Evolutionary conservation across 148 eudicot genomes (phyloP).

Genomic region (Rhododendron ovatum): DNA sequence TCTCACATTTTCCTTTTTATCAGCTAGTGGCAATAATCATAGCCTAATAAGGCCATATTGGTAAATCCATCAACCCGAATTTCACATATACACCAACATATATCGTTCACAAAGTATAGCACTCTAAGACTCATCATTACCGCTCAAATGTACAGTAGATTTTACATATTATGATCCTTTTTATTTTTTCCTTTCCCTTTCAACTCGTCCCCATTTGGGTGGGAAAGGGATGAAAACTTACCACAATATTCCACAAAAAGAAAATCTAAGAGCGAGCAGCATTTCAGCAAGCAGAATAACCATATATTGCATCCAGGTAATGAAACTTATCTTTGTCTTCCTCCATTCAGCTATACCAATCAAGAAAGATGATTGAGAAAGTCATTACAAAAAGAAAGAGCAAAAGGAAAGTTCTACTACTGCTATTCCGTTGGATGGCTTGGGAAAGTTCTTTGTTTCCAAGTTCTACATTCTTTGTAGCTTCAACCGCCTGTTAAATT

Average conservation of each 20-base stretch:
- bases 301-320: background rate
- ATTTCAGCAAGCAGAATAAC: background rate
- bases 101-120: background rate
- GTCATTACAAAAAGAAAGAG: slow-evolving; percentile 78
- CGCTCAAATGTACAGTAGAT: background rate
- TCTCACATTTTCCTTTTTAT: background rate
- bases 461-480: slow-evolving; percentile 78
- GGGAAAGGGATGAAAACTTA: background rate
- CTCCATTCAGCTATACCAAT: slow-evolving; percentile 70
- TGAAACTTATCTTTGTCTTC: background rate
- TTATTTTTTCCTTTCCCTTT: background rate
- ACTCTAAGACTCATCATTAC: background rate
- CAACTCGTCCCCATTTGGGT: background rate
- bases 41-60: background rate
- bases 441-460: slow-evolving; percentile 86
- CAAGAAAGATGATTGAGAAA: slow-evolving; percentile 76
- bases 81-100: background rate
- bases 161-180: background rate
- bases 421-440: slow-evolving; percentile 82
- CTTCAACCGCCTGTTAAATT: slow-evolving; percentile 74
- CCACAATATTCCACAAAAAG: background rate
- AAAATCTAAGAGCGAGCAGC: background rate
- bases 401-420: slow-evolving; percentile 89
- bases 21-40: background rate
- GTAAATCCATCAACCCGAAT: background rate